Base-by-base conservation (phyloP, 192 early-diverging fungal species). In the Podila horticola region DNA sequence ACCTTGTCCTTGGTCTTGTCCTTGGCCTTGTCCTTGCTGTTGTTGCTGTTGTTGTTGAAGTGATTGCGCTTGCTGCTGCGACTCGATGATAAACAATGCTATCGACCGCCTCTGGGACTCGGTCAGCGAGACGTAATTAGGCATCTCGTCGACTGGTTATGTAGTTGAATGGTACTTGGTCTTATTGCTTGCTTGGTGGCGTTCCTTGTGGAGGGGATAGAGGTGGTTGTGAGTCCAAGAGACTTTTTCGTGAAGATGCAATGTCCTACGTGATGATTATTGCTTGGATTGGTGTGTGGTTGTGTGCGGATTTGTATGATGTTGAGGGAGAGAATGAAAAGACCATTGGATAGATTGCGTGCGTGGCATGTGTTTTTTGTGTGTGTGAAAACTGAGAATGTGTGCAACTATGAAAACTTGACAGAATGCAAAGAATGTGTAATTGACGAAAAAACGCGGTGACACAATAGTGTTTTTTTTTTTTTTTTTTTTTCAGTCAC, bases 111-210 rank as follows among this genome's bases (percentile, higher is more conserved):
- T 60, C 31, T 79, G 75, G 15, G 75, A 79, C 34, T 79, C 75
- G 34, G 77, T 81, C 59, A 81, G 64, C 12, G 77, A 81, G 45
- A 81, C 77, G 71, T 81, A 81, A 34, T 81, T 81, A 5, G 77
- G 77, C 77, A 81, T 81, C 52, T 36, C 26, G 28, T 33, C 17
- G 20, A 26, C 20, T 55, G 41, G 1, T 4, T 45, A 17, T 45
- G 15, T 17, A 45, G 13, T 17, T 45, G 13, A 10, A 45, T 12
- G 41, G 11, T 45, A 17, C 34, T 36, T 17, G 41, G 41, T 45
- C 41, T 45, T 45, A 13, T 45, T 45, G 41, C 41, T 45, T 30
- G 28, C 59, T 19, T 19, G 26, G 30, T 30, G 15, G 59, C 59
- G 26, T 19, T 28, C 55, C 5, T 58, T 58, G 20, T 45, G 3